Evolutionary conservation across 805 yeast genomes (phyloP).

Genomic region (Grigorovia humatica): DNA sequence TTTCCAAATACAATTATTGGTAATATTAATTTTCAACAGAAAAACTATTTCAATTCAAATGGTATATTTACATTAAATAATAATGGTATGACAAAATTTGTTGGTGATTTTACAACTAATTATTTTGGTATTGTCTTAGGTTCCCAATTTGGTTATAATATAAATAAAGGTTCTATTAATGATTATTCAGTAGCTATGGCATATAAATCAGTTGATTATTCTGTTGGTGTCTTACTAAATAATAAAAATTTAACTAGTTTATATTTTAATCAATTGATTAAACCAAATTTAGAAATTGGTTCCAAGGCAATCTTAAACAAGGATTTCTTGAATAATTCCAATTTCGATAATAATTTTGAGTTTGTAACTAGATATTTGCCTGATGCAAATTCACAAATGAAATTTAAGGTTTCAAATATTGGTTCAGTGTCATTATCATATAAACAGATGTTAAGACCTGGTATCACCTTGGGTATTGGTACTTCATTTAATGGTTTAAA

Average conservation of each 20-base stretch:
- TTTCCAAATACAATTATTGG: constrained; percentile 51
- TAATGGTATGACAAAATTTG: constrained; percentile 80
- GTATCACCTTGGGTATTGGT: constrained; percentile 95
- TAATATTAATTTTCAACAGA: constrained; percentile 85
- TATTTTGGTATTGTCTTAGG: constrained; percentile 96
- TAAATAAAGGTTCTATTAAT: constrained; percentile 82
- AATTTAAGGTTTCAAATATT: constrained; percentile 93
- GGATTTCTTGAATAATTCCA: constrained; percentile 41
- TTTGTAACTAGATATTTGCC: constrained; percentile 87
- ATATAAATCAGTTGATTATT: constrained; percentile 79
- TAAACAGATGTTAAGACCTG: constrained; percentile 91
- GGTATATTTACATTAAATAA: constrained; percentile 81
- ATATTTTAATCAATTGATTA: constrained; percentile 92
- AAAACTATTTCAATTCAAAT: constrained; percentile 75
- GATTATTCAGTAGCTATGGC: constrained; percentile 91
- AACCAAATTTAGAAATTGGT: constrained; percentile 88
- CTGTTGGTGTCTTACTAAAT: constrained; percentile 59
- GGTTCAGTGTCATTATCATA: constrained; percentile 89
- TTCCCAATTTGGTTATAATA: constrained; percentile 94
- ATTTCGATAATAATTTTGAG: constrained; percentile 65
- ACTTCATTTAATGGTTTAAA: constrained; percentile 92
- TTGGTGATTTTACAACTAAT: constrained; percentile 89
- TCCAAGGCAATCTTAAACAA: constrained; percentile 95
- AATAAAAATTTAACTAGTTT: constrained; percentile 85
- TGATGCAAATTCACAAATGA: constrained; percentile 79